phyloP scores from a whole-genome alignment of 2,329 filamentous ascomycete species.

The Neonectria faginata region DNA sequence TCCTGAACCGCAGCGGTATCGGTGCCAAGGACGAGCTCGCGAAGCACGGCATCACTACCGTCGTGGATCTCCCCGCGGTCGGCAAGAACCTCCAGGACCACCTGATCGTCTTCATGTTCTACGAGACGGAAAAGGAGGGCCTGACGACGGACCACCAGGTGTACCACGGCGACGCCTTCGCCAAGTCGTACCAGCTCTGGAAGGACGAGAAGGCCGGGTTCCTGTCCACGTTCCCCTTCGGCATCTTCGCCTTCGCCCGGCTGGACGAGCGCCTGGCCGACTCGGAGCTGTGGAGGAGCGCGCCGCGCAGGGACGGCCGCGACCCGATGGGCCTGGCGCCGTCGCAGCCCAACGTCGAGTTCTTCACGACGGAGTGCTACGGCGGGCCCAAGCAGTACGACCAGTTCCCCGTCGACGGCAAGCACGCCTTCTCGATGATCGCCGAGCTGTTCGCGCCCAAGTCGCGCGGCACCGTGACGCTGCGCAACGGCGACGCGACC shows the following conservation, averaged over 20 bases:
- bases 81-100: conserved; percentile 65
- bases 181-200: conserved; percentile 65
- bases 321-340: conserved; percentile 72
- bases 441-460: conserved; percentile 68
- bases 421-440: conserved; percentile 69
- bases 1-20: conserved; percentile 65
- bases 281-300: conserved; percentile 65
- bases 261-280: conserved; percentile 69
- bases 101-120: conserved; percentile 68
- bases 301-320: conserved; percentile 60
- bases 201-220: conserved; percentile 69
- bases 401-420: conserved; percentile 63
- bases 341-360: conserved; percentile 70
- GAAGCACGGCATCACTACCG: conserved; percentile 54
- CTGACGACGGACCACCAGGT: conserved; percentile 66
- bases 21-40: conserved; percentile 58
- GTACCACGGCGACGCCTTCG: conserved; percentile 65
- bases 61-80: conserved; percentile 60
- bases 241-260: conserved; percentile 71
- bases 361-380: conserved; percentile 72
- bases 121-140: conserved; percentile 64
- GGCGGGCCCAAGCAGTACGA: conserved; percentile 69
- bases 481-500: conserved; percentile 60
- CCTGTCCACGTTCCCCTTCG: conserved; percentile 72
- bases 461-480: conserved; percentile 66